phyloP scores from a whole-genome alignment of 1,284 basidiomycete genomes.

The Sphaerobolus stellatus region DNA sequence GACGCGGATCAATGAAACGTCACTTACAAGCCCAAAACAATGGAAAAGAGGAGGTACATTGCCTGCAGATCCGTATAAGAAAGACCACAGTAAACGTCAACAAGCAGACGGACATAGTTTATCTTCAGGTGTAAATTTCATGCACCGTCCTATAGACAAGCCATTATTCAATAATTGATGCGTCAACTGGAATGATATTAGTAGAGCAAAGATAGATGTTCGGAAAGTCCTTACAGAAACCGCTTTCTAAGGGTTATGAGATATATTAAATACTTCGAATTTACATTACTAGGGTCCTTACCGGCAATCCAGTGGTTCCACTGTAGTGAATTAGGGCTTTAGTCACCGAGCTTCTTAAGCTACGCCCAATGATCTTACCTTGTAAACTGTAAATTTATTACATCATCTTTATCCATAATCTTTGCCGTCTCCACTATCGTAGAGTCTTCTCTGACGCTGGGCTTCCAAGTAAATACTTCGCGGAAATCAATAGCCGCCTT shows the following conservation, averaged over 20 bases:
- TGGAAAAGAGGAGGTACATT: conserved; percentile 82
- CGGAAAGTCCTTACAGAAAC: conserved; percentile 55
- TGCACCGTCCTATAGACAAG: conserved; percentile 66
- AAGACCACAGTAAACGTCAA: background rate
- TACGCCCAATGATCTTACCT: conserved; percentile 47
- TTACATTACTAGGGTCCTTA: background rate
- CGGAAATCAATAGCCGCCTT: conserved; percentile 63
- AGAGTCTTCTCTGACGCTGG: conserved; percentile 43
- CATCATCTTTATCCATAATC: conserved; percentile 57
- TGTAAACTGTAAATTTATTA: conserved; percentile 82
- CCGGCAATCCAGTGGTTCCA: conserved; percentile 73
- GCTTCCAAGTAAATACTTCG: conserved; percentile 62
- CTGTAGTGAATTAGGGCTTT: conserved; percentile 35
- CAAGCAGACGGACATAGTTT: conserved; percentile 54
- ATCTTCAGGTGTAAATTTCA: conserved; percentile 64
- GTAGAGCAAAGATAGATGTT: background rate
- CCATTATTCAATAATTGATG: conserved; percentile 78
- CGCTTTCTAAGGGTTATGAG: conserved; percentile 48
- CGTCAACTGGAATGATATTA: conserved; percentile 54
- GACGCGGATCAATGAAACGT: background rate
- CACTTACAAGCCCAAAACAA: conserved; percentile 75
- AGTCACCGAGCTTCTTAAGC: background rate
- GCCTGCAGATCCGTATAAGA: conserved; percentile 40
- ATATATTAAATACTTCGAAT: background rate
- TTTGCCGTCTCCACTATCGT: conserved; percentile 41